Evolutionary conservation across 192 early-diverging fungal genomes (phyloP), one percentile per base, ranked within the genome.

Genomic region (Coemansia sp.): DNA sequence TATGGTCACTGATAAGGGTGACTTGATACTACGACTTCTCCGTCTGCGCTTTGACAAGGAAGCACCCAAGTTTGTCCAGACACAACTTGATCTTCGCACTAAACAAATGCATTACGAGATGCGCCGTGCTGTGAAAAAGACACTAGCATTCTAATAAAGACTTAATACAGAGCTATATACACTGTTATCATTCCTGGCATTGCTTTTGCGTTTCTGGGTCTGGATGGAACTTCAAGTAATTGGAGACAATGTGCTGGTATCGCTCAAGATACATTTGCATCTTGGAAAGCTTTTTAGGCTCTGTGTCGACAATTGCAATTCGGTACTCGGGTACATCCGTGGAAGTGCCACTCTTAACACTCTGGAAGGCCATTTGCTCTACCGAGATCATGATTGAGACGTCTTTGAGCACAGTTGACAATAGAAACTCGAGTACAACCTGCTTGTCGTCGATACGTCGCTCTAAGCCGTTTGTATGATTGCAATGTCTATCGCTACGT

Each of bases 341-440:
- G 28, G 6, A 57, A 10, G 21, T 32, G 19, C 4, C 6, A 4
- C 3, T 7, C 51, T 7, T 25, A 5, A 41, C 9, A 2, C 50
- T 54, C 4, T 32, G 48, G 7, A 50, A 25, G 21, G 68, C 67
- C 49, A 69, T 72, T 8, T 48, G 27, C 27, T 71, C 27, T 21
- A 82, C 14, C 19, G 32, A 51, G 50, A 92, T 78, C 34, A 93
- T 67, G 21, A 90, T 76, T 16, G 92, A 93, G 25, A 88, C 85
- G 68, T 92, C 92, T 65, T 93, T 93, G 28, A 93, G 75, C 14
- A 90, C 91, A 10, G 79, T 81, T 0, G 92, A 86, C 4, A 93
- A 27, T 44, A 92, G 64, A 66, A 86, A 91, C 67, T 91, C 87
- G 49, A 82, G 66, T 0, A 90, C 73, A 22, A 61, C 69, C 28